Evolutionary conservation across 2,329 filamentous ascomycete species (phyloP), one percentile per base, ranked within the genome.

Genomic region (Xylariales sp.): DNA sequence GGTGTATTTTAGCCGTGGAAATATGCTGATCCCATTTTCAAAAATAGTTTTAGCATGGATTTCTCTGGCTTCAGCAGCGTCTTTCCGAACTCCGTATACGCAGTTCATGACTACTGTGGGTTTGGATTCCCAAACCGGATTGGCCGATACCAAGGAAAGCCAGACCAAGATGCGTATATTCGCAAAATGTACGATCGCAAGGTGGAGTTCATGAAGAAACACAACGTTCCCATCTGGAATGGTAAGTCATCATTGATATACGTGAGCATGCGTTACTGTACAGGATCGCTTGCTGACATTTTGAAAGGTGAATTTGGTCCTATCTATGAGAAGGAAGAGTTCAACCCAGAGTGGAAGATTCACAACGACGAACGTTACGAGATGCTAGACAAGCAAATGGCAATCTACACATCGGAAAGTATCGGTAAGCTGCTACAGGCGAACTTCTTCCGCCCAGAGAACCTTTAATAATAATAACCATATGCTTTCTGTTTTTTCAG

Each of bases 291-390:
- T n/a, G n/a, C n/a, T n/a, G n/a, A n/a, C n/a, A n/a, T n/a, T n/a
- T n/a, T n/a, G n/a, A n/a, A n/a, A n/a, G 63, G 33, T 15, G 73
- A 77, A 45, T 78, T 72, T 38, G 73, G 70, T 0, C 70, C 69
- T 0, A 67, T 74, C 1, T 74, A 74, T 45, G n/a, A n/a, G 65
- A 67, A 61, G 33, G 49, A 56, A 13, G 40, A 54, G 30, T 56
- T 61, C n/a, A 63, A 69, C n/a, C 44, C 47, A 0, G 54, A 61
- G 23, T 56, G 54, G 4, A 57, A 60, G 3, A 54, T 50, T 15
- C 61, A 61, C 10, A 71, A 72, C 36, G 41, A 50, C 3, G 59
- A 66, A 27, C 53, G 70, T 1, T 69, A 64, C 33, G 59, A 59
- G 1, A 49, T 72, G 0, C 48, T 73, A 0, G 53, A 60, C 2